Evolutionary conservation across 768 basidiomycete species (phyloP).

Genomic region (Exsudoporus frostii): DNA sequence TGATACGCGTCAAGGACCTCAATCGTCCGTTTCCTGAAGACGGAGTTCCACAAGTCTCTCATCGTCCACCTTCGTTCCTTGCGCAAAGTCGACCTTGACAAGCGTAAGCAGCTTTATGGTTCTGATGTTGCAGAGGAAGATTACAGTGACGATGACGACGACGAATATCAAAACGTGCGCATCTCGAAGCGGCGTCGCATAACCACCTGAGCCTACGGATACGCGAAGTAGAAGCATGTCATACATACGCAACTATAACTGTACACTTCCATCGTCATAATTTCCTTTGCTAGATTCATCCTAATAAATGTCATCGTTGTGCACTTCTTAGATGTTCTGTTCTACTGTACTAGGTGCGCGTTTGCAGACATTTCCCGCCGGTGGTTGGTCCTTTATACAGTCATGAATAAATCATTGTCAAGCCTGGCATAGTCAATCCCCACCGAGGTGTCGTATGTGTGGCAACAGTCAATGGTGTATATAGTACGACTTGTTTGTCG

Average conservation of each 20-base stretch:
- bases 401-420: background rate
- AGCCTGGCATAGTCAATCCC: no score
- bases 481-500: no score
- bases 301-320: constrained; percentile 23
- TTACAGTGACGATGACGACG: constrained; percentile 35
- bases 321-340: constrained; percentile 13
- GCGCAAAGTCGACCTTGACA: constrained; percentile 56
- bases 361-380: background rate
- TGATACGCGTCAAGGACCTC: background rate
- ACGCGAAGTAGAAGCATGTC: constrained; percentile 16
- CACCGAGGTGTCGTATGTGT: no score
- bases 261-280: constrained; percentile 28
- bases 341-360: background rate
- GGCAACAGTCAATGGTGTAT: no score
- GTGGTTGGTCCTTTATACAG: background rate
- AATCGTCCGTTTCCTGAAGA: constrained; percentile 37
- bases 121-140: constrained; percentile 38
- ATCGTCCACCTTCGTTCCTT: constrained; percentile 54
- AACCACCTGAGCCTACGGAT: constrained; percentile 21
- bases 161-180: constrained; percentile 33
- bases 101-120: constrained; percentile 43
- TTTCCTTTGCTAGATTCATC: constrained; percentile 28
- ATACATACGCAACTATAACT: constrained; percentile 26
- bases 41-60: constrained; percentile 66
- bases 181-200: constrained; percentile 31